These are phyloP conservation scores for Termitomyces sp. DNA, from an alignment of 768 basidiomycete species.

Conservation along the genomic window DNA sequence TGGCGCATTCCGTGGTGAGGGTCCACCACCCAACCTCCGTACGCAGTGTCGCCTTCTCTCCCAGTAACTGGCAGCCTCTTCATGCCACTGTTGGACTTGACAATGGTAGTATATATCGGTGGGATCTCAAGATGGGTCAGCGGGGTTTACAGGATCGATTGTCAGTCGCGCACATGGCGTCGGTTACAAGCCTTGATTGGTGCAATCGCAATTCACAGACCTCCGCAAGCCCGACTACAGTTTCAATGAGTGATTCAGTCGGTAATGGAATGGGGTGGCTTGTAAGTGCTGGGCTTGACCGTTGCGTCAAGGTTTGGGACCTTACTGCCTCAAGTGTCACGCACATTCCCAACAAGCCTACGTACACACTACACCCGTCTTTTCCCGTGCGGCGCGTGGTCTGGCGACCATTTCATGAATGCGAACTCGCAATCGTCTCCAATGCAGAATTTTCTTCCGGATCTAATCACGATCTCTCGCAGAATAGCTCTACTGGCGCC, in stretches of 20 bases:
- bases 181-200: constrained; percentile 77
- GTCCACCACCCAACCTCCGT: constrained; percentile 69
- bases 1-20: constrained; percentile 62
- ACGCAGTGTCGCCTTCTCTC: constrained; percentile 67
- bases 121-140: constrained; percentile 79
- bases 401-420: constrained; percentile 76
- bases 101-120: constrained; percentile 67
- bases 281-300: constrained; percentile 74
- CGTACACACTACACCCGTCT: constrained; percentile 69
- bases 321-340: constrained; percentile 40
- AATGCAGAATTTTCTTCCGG: constrained; percentile 45
- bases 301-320: constrained; percentile 83
- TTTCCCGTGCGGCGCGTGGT: constrained; percentile 68
- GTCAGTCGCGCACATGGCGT: constrained; percentile 66
- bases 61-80: constrained; percentile 56
- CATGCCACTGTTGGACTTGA: constrained; percentile 67
- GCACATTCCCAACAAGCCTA: constrained; percentile 59
- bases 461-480: constrained; percentile 15
- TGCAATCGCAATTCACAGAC: constrained; percentile 26
- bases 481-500: constrained; percentile 10
- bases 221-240: constrained; percentile 7
- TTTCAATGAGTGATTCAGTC: constrained; percentile 16
- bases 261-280: constrained; percentile 61
- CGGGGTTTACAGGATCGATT: constrained; percentile 68
- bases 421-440: constrained; percentile 71